A percentile compares a stretch with the other conserved stretches of the same genome.
Evolutionary conservation across 2,329 filamentous ascomycete species (phyloP).

Genomic region (Hymenoscyphus salicellus): DNA sequence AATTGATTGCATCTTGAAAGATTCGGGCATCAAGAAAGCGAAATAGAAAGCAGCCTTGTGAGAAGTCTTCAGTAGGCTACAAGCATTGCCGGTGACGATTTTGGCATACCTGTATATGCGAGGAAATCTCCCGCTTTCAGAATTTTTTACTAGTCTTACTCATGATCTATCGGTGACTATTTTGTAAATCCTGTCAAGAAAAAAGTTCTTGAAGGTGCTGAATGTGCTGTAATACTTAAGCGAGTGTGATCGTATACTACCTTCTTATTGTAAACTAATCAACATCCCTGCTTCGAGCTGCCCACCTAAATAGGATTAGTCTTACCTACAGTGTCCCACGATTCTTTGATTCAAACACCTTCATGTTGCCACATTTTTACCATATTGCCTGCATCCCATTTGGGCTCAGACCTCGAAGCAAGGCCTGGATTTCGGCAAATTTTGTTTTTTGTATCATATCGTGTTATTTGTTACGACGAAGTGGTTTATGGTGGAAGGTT

Average conservation of each 20-base stretch:
- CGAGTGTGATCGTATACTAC: neutral
- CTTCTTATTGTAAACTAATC: neutral
- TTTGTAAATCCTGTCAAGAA: neutral
- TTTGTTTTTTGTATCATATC: too few species aligned
- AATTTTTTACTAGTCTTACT: neutral
- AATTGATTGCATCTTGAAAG: too few species aligned
- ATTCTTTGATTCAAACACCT: neutral
- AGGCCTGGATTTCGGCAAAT: too few species aligned
- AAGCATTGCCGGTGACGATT: too few species aligned
- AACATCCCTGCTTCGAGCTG: neutral
- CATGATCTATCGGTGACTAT: neutral
- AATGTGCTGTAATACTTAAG: too few species aligned
- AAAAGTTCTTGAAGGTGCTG: neutral
- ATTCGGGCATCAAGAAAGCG: too few species aligned
- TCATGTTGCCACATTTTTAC: neutral
- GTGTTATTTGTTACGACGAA: neutral
- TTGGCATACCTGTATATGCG: too few species aligned
- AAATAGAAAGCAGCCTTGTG: too few species aligned
- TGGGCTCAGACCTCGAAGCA: neutral
- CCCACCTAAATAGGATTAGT: neutral
- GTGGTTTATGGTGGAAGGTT: conserved; percentile 15
- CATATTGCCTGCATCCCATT: neutral
- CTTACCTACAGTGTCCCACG: neutral
- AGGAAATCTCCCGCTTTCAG: too few species aligned
- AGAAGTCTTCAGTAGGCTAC: too few species aligned